These are phyloP conservation scores for Anthracocystis setariae DNA, from an alignment of 1,284 basidiomycete genomes.

Conservation along the genomic window DNA sequence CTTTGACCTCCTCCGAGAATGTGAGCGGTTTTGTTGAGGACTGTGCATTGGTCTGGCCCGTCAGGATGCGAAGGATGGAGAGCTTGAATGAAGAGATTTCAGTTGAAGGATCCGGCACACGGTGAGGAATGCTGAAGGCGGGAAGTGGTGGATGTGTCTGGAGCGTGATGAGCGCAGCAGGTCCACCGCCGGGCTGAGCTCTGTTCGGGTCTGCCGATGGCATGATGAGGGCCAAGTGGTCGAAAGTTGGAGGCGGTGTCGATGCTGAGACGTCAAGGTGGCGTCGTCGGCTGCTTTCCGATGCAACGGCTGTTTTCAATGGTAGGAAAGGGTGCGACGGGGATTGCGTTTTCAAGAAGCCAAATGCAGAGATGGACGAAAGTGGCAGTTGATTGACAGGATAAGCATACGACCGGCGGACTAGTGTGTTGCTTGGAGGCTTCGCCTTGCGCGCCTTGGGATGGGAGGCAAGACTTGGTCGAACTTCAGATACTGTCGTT, in stretches of 20 bases:
- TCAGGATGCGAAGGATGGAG: constrained; percentile 61
- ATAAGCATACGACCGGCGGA: too few relatives aligned
- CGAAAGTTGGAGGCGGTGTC: background rate
- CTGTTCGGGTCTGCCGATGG: constrained; percentile 30
- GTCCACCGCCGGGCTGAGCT: constrained; percentile 37
- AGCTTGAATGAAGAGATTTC: constrained; percentile 58
- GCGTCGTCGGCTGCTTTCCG: background rate
- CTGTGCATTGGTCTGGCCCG: constrained; percentile 49
- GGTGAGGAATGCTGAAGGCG: constrained; percentile 58
- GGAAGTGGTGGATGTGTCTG: constrained; percentile 59
- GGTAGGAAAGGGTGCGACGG: background rate
- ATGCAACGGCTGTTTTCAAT: background rate
- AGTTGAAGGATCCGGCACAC: constrained; percentile 53
- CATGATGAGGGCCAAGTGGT: constrained; percentile 7
- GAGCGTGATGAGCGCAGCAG: constrained; percentile 52
- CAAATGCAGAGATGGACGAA: background rate
- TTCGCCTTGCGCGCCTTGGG: too few relatives aligned
- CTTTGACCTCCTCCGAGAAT: constrained; percentile 62
- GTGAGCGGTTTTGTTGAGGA: constrained; percentile 51
- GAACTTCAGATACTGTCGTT: too few relatives aligned
- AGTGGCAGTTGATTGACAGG: background rate
- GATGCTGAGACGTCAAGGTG: constrained; percentile 1
- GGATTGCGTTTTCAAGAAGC: background rate
- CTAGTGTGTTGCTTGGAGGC: too few relatives aligned
- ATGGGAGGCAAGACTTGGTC: too few relatives aligned